A percentile compares a stretch with the other conserved stretches of the same genome.
Evolutionary conservation across 2,329 filamentous ascomycete species (phyloP).

Genomic region (Daldinia sp.): DNA sequence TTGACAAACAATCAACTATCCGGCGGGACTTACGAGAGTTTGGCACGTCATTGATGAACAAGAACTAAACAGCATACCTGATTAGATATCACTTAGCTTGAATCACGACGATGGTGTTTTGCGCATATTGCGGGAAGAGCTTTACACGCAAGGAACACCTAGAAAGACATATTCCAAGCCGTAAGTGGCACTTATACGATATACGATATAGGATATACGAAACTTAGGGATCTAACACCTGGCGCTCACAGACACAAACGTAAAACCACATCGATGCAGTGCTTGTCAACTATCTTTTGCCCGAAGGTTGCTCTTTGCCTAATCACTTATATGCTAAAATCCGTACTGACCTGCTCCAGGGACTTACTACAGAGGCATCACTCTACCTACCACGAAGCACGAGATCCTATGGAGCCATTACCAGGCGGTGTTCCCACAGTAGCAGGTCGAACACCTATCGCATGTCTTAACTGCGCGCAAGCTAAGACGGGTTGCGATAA

Average conservation of each 20-base stretch:
- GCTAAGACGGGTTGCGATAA: conserved; percentile 63
- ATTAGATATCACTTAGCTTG: background rate
- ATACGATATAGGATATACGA: no score
- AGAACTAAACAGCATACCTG: conserved; percentile 8
- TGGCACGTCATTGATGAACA: conserved; percentile 12
- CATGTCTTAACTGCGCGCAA: conserved; percentile 59
- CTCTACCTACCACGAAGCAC: conserved; percentile 59
- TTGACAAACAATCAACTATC: background rate
- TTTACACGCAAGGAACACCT: conserved; percentile 65
- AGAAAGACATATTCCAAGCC: conserved; percentile 62
- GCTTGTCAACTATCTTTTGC: conserved; percentile 60
- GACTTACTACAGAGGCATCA: conserved; percentile 62
- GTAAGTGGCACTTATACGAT: conserved; percentile 49
- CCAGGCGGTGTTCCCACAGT: conserved; percentile 55
- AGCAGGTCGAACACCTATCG: conserved; percentile 54
- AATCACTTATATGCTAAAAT: conserved; percentile 5
- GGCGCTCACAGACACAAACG: conserved; percentile 58
- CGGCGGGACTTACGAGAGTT: background rate
- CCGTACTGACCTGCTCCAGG: conserved; percentile 43
- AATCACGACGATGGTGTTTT: conserved; percentile 52
- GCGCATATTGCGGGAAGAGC: conserved; percentile 62
- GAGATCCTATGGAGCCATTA: conserved; percentile 55
- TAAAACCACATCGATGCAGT: conserved; percentile 61
- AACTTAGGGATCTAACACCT: conserved; percentile 24
- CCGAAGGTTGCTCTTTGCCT: conserved; percentile 49